Evolutionary conservation across 257 asterid species (phyloP).

Genomic region (Solanum appendiculatum): DNA sequence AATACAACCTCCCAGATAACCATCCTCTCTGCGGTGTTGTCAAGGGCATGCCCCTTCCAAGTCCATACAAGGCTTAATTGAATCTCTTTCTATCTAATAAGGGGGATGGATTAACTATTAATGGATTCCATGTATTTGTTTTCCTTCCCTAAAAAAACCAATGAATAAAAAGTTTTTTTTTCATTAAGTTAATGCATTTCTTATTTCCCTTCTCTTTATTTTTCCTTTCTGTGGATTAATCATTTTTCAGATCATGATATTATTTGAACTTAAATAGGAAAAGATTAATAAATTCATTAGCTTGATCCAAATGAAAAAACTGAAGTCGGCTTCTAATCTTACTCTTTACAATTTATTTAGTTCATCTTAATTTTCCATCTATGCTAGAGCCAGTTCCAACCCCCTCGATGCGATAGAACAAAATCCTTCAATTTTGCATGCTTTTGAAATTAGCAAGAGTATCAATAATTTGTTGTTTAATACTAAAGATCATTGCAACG

Average conservation of each 20-base stretch:
- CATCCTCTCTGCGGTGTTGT: slow-evolving; percentile 34
- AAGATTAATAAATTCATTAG: background rate
- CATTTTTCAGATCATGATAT: background rate
- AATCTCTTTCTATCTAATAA: background rate
- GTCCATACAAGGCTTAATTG: slow-evolving; percentile 13
- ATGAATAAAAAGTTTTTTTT: background rate
- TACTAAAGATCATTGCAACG: background rate
- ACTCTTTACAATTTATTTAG: background rate
- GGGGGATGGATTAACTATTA: background rate
- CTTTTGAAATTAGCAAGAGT: background rate
- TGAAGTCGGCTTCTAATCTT: background rate
- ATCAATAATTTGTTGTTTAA: background rate
- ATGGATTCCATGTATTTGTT: background rate
- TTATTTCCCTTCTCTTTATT: background rate
- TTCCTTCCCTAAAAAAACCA: background rate
- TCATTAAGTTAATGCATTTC: background rate
- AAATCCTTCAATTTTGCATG: background rate
- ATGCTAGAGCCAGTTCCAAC: background rate
- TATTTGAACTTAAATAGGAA: background rate
- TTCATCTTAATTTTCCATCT: background rate
- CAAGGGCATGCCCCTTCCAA: slow-evolving; percentile 20
- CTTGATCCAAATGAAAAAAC: background rate
- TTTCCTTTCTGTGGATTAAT: background rate
- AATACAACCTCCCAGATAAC: slow-evolving; percentile 25
- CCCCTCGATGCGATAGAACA: background rate